phyloP scores from a whole-genome alignment of 2,329 filamentous ascomycete genomes.

The Tolypocladium ophioglossoides region DNA sequence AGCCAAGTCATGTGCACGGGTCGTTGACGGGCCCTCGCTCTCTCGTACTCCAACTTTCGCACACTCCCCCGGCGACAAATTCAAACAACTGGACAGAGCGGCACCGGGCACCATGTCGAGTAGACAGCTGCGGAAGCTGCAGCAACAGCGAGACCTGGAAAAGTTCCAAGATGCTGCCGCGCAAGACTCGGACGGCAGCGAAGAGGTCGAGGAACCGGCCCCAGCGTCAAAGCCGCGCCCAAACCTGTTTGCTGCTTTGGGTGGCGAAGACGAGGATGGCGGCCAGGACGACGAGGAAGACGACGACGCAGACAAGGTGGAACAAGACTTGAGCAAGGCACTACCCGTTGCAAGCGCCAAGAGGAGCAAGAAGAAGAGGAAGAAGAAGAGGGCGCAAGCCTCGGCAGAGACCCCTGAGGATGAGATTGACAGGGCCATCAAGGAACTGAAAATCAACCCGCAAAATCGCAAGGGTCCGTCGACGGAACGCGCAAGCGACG shows the following conservation, averaged over 20 bases:
- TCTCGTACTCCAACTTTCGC: neutral
- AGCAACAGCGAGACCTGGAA: conserved; percentile 37
- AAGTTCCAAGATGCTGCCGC: conserved; percentile 7
- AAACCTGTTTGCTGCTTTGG: conserved; percentile 43
- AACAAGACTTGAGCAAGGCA: conserved; percentile 5
- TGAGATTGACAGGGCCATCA: conserved; percentile 45
- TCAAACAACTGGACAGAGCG: neutral
- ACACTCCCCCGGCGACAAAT: too few relatives aligned
- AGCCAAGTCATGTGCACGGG: neutral
- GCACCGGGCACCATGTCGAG: conserved; percentile 31
- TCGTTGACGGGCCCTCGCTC: neutral
- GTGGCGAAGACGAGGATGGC: conserved; percentile 28
- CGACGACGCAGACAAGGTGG: conserved; percentile 12
- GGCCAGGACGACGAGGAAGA: conserved; percentile 19
- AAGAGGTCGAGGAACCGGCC: conserved; percentile 20
- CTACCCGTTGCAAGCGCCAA: conserved; percentile 10
- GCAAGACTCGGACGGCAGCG: conserved; percentile 16
- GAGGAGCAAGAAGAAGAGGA: conserved; percentile 25
- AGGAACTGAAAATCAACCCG: conserved; percentile 32
- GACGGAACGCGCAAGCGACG: conserved; percentile 1
- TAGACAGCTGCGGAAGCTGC: conserved; percentile 40
- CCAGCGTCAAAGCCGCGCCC: conserved; percentile 25
- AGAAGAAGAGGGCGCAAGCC: conserved; percentile 27
- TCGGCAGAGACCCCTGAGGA: conserved; percentile 21
- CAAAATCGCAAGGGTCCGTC: conserved; percentile 1